Evolutionary conservation across 2,329 filamentous ascomycete genomes (phyloP), one percentile per base, ranked within the genome.

Genomic region (Ceratocystis destructans): DNA sequence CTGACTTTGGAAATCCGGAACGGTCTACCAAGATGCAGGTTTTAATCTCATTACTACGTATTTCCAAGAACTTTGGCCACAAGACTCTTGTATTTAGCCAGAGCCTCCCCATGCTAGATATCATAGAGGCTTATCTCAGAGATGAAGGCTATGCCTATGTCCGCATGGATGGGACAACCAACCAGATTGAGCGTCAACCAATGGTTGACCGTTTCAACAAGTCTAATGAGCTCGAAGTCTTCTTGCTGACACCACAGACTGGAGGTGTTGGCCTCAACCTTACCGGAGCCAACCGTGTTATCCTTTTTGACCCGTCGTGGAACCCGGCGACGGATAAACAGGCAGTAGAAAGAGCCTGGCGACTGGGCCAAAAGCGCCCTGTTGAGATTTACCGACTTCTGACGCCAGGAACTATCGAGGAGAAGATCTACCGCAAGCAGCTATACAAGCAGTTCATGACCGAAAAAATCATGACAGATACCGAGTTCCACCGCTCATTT

Each of bases 281-380:
- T 25, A 99, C 94, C 0, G 94, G 94, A 6, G 94, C 94, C 4
- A 90, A 96, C 73, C 86, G 94, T 44, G 93, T 99, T 69, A 96
- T 99, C 73, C 97, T 99, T 65, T 99, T 94, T 73, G 95, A 99
- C 72, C 95, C 94, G 0, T 94, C 99, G 73, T 99, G 94, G 94
- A 97, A 97, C 72, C 94, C 93, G 1, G 96, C 93, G 0, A 97
- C 93, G 0, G 94, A 99, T 73, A 81, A 96, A 31, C 94, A 99
- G 76, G 94, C 94, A 17, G 87, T 94, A 61, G 94, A 99, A 76
- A 84, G 94, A 72, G 94, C 95, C 5, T 99, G 94, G 94, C 86
- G 94, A 67, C 78, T 99, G 1, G 94, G 94, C 0, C 94, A 99
- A 77, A 96, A 95, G 75, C 87, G 88, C 65, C 90, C 96, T 61